Evolutionary conservation across 495 filamentous ascomycete genomes (phyloP).

Genomic region (Penicillium ochrochloron): DNA sequence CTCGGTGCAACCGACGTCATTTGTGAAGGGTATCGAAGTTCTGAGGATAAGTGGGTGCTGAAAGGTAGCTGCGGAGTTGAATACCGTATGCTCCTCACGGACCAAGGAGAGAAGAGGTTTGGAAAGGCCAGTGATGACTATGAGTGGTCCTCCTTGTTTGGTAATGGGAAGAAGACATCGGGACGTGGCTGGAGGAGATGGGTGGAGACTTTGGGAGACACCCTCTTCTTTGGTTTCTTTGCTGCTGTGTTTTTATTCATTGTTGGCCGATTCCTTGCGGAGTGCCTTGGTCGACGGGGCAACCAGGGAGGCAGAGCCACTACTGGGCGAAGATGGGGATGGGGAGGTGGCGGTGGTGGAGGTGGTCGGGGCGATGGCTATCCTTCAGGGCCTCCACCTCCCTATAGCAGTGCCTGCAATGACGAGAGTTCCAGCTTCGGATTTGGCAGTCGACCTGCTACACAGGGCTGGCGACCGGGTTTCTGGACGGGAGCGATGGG

Average conservation of each 20-base stretch:
- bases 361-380: conserved; percentile 55
- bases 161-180: conserved; percentile 12
- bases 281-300: conserved; percentile 30
- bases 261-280: conserved; percentile 26
- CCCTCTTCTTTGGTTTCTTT: conserved; percentile 58
- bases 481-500: conserved; percentile 82
- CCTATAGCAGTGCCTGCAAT: conserved; percentile 57
- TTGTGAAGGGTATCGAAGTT: conserved; percentile 82
- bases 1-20: conserved; percentile 88
- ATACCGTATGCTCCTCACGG: conserved; percentile 82
- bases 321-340: conserved; percentile 26
- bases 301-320: conserved; percentile 13
- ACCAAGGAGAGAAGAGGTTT: conserved; percentile 74
- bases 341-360: conserved; percentile 49
- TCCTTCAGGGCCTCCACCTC: conserved; percentile 62
- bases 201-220: conserved; percentile 26
- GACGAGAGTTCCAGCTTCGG: conserved; percentile 41
- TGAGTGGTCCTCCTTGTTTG: conserved; percentile 1
- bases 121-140: conserved; percentile 39
- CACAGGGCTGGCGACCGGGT: conserved; percentile 75
- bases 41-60: conserved; percentile 81
- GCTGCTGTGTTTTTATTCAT: conserved; percentile 44
- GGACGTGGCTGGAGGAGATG: conserved; percentile 19
- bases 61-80: conserved; percentile 93
- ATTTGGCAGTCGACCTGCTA: conserved; percentile 24